Evolutionary conservation across 306 rosid genomes (phyloP), one percentile per base, ranked within the genome.

Genomic region (Trifolium fragiferum): DNA sequence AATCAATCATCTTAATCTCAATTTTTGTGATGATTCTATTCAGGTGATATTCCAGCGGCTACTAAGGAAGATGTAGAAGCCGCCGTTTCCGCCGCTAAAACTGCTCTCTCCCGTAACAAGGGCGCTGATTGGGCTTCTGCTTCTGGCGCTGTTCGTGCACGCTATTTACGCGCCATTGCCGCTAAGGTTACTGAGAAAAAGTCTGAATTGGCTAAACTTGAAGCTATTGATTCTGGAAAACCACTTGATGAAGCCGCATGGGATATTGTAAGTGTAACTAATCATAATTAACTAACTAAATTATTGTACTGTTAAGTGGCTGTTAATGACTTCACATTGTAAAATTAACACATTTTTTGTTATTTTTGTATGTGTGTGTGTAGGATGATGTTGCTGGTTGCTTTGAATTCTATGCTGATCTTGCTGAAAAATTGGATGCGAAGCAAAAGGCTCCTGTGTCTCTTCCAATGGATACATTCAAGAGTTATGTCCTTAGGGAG

Each of bases 371-470:
- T 10, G 1, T 50, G 6, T 51, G 2, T 76, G 43, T 85, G 73
- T 85, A 92, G 99, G 99, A 94, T 59, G 99, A 94, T 81, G 99
- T 94, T 82, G 92, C 96, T 18, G 99, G 97, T 78, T 94, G 99
- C 76, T 94, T 94, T 49, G 97, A 94, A 49, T 94, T 86, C 84
- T 94, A 92, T 46, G 99, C 99, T 16, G 99, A 90, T 62, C 96
- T 94, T 44, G 99, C 99, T 16, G 99, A 94, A 76, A 90, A 92
- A 46, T 82, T 94, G 87, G 99, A 92, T 76, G 82, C 83, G 2
- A 86, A 89, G 81, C 95, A 92, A 81, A 94, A 92, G 57, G 82
- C 88, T 27, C 88, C 96, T 3, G 82, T 94, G 59, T 81, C 97
- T 57, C 79, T 94, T 74, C 99, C 99, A 7, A 83, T 92, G 99